A percentile compares a stretch with the other conserved stretches of the same genome.
Evolutionary conservation across 148 eudicot genomes (phyloP).

Genomic region (Arctostaphylos glauca): DNA sequence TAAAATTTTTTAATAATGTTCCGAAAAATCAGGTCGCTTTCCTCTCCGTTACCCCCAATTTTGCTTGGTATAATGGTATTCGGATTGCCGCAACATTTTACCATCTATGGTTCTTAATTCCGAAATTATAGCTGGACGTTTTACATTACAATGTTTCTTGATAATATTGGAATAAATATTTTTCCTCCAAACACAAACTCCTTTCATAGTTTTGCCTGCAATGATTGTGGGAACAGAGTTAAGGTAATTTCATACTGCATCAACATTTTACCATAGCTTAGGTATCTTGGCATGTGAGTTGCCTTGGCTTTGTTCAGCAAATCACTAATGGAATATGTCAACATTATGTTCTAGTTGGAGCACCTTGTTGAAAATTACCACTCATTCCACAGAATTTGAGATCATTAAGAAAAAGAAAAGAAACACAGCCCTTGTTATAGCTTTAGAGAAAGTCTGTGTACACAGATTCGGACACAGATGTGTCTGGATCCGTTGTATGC

Average conservation of each 20-base stretch:
- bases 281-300: neutral
- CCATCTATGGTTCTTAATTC: neutral
- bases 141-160: neutral
- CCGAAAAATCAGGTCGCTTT: too few relatives aligned
- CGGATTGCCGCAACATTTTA: too few relatives aligned
- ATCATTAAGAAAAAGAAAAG: neutral
- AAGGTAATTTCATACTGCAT: constrained; percentile 47
- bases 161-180: neutral
- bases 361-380: neutral
- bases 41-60: too few relatives aligned
- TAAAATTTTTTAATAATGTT: too few relatives aligned
- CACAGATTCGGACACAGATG: too few relatives aligned
- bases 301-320: neutral
- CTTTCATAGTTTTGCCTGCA: constrained; percentile 18
- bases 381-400: neutral
- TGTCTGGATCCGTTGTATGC: too few relatives aligned
- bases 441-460: neutral
- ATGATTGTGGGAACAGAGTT: constrained; percentile 49
- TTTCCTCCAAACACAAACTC: constrained; percentile 32
- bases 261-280: neutral
- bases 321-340: constrained; percentile 12
- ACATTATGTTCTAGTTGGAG: constrained; percentile 6
- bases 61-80: too few relatives aligned
- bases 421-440: neutral
- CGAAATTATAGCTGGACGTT: neutral